A percentile compares a stretch with the other conserved stretches of the same genome.
Conservation (phyloP, 2,329 filamentous ascomycete genomes). For the Tolypocladium pustulatum region DNA sequence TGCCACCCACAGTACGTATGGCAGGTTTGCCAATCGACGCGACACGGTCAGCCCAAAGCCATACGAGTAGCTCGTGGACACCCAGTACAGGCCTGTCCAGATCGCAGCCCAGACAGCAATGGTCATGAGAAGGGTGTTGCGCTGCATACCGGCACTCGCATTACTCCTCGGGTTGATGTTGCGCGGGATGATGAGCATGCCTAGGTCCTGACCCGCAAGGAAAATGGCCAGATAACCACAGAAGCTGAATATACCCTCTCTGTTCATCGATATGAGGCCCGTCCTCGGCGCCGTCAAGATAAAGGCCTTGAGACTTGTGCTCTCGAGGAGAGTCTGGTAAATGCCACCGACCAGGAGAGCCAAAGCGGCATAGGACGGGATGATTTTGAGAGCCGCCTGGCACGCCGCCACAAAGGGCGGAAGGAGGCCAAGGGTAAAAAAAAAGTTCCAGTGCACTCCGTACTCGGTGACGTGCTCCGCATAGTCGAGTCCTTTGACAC, state of each 20-base stretch:
- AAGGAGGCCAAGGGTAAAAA: constrained; percentile 85
- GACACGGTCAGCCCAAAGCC: constrained; percentile 72
- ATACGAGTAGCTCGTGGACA: constrained; percentile 57
- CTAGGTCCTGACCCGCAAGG: constrained; percentile 74
- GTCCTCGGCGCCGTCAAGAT: constrained; percentile 73
- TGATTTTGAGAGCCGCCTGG: constrained; percentile 56
- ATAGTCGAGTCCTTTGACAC: constrained; percentile 90
- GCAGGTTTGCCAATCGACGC: constrained; percentile 80
- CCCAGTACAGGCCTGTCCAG: constrained; percentile 61
- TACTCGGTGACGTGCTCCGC: constrained; percentile 97
- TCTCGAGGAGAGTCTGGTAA: constrained; percentile 71
- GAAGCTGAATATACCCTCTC: constrained; percentile 94
- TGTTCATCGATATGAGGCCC: constrained; percentile 76
- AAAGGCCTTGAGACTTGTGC: constrained; percentile 67
- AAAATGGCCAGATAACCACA: constrained; percentile 92
- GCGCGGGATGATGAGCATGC: constrained; percentile 66
- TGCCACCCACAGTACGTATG: constrained; percentile 88
- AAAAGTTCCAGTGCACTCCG: constrained; percentile 99
- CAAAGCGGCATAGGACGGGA: constrained; percentile 70
- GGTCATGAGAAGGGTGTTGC: constrained; percentile 48
- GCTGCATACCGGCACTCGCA: constrained; percentile 33
- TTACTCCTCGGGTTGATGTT: constrained; percentile 32
- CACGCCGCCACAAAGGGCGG: constrained; percentile 83
- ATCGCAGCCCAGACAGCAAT: constrained; percentile 53
- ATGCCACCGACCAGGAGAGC: constrained; percentile 55